Evolutionary conservation across 192 early-diverging fungal genomes (phyloP).

Genomic region (Coemansia sp.): DNA sequence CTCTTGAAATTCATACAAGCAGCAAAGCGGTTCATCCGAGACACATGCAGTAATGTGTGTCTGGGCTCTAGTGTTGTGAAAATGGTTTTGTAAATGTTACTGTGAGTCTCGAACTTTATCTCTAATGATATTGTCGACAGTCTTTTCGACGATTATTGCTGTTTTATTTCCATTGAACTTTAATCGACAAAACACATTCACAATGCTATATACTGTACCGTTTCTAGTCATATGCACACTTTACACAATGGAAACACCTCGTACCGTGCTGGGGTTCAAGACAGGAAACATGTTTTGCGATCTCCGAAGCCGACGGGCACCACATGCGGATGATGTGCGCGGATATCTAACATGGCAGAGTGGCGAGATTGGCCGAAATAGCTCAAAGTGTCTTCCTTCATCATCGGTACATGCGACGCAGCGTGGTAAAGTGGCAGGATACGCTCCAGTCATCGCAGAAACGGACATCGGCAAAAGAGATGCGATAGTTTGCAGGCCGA

Average conservation of each 20-base stretch:
- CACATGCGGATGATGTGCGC: not conserved
- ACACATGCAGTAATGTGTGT: constrained; percentile 8
- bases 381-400: not conserved
- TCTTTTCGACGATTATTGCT: not conserved
- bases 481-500: not conserved
- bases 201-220: not conserved
- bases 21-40: not conserved
- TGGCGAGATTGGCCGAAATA: not conserved
- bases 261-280: not conserved
- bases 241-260: not conserved
- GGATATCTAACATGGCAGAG: no score
- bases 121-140: not conserved
- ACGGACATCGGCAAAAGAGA: not conserved
- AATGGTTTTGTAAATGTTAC: no score
- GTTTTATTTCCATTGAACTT: not conserved
- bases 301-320: not conserved
- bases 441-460: not conserved
- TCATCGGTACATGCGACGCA: not conserved
- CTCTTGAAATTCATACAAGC: no score
- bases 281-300: not conserved
- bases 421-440: not conserved
- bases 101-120: not conserved
- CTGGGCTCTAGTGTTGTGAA: not conserved
- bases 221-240: not conserved
- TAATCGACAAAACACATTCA: not conserved